Evolutionary conservation across 2,329 filamentous ascomycete species (phyloP).

Genomic region (Venturia effusa): DNA sequence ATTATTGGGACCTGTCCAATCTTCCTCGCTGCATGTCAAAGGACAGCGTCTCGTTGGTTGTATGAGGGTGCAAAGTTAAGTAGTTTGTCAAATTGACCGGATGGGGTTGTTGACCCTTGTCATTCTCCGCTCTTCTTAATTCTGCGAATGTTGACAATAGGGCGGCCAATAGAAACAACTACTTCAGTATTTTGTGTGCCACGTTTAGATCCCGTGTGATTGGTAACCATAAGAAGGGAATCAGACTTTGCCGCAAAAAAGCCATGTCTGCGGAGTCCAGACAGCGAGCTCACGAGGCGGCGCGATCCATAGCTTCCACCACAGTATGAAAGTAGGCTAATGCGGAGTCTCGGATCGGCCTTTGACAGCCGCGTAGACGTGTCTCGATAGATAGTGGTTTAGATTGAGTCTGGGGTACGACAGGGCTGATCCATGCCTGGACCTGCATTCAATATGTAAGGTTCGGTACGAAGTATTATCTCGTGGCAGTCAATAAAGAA

Average conservation of each 20-base stretch:
- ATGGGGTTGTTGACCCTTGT: neutral
- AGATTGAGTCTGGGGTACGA: neutral
- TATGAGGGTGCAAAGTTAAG: no score
- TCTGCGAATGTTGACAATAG: neutral
- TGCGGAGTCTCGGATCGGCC: neutral
- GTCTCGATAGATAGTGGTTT: neutral
- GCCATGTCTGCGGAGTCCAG: neutral
- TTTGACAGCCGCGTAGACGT: neutral
- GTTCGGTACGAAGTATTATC: neutral
- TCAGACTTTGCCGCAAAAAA: no score
- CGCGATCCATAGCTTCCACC: neutral
- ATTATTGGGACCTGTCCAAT: no score
- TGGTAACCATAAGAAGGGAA: no score
- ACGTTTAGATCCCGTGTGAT: no score
- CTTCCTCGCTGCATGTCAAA: no score
- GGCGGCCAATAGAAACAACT: neutral
- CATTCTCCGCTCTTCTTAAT: no score
- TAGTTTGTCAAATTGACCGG: neutral
- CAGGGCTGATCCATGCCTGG: neutral
- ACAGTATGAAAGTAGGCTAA: neutral
- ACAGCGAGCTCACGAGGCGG: neutral
- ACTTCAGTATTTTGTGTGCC: no score
- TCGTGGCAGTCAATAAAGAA: neutral
- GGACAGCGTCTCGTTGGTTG: no score
- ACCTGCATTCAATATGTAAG: neutral